These are phyloP conservation scores for Ramalina intermedia DNA, from an alignment of 495 filamentous ascomycete species.

Conservation along the genomic window DNA sequence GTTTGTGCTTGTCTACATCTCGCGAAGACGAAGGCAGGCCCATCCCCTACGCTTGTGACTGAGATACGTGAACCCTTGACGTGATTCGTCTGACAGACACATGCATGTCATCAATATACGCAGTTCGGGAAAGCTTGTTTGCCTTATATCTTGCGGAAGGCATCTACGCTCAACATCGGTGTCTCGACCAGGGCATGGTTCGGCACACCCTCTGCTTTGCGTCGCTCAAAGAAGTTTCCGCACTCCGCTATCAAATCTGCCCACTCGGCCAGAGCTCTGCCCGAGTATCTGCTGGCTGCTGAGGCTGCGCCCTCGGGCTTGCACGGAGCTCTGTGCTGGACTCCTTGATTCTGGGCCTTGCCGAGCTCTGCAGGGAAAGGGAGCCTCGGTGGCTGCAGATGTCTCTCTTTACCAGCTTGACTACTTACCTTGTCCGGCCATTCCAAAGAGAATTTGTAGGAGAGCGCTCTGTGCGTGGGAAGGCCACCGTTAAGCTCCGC, in stretches of 20 bases:
- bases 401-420: slow-evolving; percentile 37
- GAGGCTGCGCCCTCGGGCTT: slow-evolving; percentile 18
- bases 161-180: slow-evolving; percentile 73
- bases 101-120: too few relatives aligned
- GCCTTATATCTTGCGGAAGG: slow-evolving; percentile 46
- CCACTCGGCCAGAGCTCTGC: slow-evolving; percentile 89
- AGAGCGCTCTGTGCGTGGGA: slow-evolving; percentile 43
- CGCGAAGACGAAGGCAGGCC: too few relatives aligned
- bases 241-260: slow-evolving; percentile 67
- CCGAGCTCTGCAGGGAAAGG: slow-evolving; percentile 51
- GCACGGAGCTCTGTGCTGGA: background rate
- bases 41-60: too few relatives aligned
- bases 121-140: background rate
- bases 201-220: slow-evolving; percentile 74
- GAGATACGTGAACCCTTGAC: too few relatives aligned
- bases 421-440: slow-evolving; percentile 47
- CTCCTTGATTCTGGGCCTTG: slow-evolving; percentile 20
- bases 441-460: slow-evolving; percentile 70
- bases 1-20: too few relatives aligned
- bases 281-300: slow-evolving; percentile 55
- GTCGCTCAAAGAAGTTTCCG: slow-evolving; percentile 81
- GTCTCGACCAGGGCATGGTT: slow-evolving; percentile 67
- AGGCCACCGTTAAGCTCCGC: background rate
- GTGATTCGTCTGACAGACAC: too few relatives aligned
- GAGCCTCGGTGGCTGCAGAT: slow-evolving; percentile 58